phyloP scores from a whole-genome alignment of 331 rosid genomes.

The Ulmus americana region DNA sequence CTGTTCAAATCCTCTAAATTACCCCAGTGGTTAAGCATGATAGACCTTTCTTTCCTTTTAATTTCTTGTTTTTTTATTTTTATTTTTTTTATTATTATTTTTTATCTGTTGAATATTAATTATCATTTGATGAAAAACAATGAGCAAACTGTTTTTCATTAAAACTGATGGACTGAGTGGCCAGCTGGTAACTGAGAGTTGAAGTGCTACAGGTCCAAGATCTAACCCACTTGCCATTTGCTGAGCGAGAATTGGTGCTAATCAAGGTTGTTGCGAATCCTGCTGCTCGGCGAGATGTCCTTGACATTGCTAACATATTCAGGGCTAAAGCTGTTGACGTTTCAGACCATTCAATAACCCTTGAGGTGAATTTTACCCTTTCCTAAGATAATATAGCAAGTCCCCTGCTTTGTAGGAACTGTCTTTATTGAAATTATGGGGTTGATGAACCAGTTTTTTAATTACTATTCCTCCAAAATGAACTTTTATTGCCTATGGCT shows the following conservation, averaged over 20 bases:
- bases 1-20: not conserved
- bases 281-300: conserved; percentile 84
- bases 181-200: not conserved
- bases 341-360: conserved; percentile 80
- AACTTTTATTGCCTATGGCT: too few species aligned
- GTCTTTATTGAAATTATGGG: not conserved
- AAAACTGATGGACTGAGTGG: not conserved
- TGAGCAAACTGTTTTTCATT: not conserved
- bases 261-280: conserved; percentile 87
- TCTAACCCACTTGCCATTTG: conserved; percentile 84
- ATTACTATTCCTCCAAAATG: not conserved
- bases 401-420: not conserved
- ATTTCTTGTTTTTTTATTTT: not conserved
- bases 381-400: not conserved
- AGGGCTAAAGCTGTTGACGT: conserved; percentile 92
- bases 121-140: too few species aligned
- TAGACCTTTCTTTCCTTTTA: not conserved
- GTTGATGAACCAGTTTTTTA: not conserved
- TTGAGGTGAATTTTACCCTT: conserved; percentile 33
- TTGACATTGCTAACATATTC: conserved; percentile 88
- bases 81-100: not conserved
- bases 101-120: not conserved
- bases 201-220: conserved; percentile 59
- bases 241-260: conserved; percentile 90
- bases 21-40: not conserved